Evolutionary conservation across 345 rosid species (phyloP).

Genomic region (Melastoma malabathricum): DNA sequence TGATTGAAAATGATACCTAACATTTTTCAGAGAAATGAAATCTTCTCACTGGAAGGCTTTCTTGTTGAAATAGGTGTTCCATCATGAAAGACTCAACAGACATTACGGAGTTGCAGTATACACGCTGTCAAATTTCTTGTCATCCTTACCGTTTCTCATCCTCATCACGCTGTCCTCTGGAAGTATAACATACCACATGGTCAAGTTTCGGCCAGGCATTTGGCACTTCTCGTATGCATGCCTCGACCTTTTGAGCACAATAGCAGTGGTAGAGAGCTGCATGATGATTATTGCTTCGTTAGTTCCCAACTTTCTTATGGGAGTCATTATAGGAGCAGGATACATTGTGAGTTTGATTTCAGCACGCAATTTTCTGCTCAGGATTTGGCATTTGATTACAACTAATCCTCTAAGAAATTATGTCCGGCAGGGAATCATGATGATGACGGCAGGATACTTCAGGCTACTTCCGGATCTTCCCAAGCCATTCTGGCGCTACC

Average conservation of each 20-base stretch:
- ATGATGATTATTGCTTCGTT: slow-evolving; percentile 91
- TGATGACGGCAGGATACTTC: slow-evolving; percentile 15
- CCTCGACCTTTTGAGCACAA: slow-evolving; percentile 65
- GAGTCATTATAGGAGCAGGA: slow-evolving; percentile 87
- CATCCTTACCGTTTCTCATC: slow-evolving; percentile 51
- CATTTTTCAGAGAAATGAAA: no score
- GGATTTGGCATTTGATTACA: neutral
- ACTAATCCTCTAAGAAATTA: neutral
- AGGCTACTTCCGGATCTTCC: slow-evolving; percentile 9
- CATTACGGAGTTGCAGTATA: slow-evolving; percentile 79
- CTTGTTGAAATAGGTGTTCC: slow-evolving; percentile 50
- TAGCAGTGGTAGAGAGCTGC: slow-evolving; percentile 83
- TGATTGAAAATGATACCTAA: neutral
- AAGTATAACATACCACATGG: slow-evolving; percentile 82
- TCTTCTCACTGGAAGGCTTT: neutral
- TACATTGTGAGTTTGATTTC: slow-evolving; percentile 12
- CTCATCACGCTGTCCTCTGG: slow-evolving; percentile 41
- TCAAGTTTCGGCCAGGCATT: slow-evolving; percentile 59
- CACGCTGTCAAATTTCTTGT: slow-evolving; percentile 67
- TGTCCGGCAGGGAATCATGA: slow-evolving; percentile 7
- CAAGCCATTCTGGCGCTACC: slow-evolving; percentile 13
- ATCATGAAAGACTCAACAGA: slow-evolving; percentile 75
- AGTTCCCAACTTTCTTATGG: slow-evolving; percentile 90
- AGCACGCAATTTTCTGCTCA: neutral
- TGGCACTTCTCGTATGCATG: slow-evolving; percentile 53